Evolutionary conservation across 2,329 filamentous ascomycete species (phyloP), one percentile per base, ranked within the genome.

Genomic region (Rutstroemia sp.): DNA sequence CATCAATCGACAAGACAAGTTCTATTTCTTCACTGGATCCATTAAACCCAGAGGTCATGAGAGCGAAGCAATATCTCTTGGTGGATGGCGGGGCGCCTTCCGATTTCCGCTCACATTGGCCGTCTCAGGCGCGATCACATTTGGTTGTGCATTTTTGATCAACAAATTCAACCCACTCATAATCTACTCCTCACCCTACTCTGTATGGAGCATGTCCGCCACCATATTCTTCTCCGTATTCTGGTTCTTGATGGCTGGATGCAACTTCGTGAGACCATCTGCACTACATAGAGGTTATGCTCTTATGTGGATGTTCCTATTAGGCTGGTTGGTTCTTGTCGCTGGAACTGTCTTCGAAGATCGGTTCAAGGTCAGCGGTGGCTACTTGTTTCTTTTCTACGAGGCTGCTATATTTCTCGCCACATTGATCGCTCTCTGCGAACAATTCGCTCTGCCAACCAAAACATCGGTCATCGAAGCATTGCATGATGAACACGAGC

Each of bases 141-240:
- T 95, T 23, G 88, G 82, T 0, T 77, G 90, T 18, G 87, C 88
- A 1, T 88, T 88, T 63, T 72, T 97, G 52, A 66, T 95, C 44
- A 81, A 82, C 39, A 95, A 94, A 71, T 74, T 92, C 68, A 97
- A 97, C 67, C 91, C 92, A 1, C 81, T 90, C 65, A 90, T 97
- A 65, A 77, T 94, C n/a, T 94, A 96, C 73, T 92, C 90, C 72
- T 95, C 88, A 65, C 80, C 85, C 49, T 97, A 94, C 69, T 79
- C 88, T 5, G 87, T 96, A 1, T 95, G 91, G 90, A 82, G 83
- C 27, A 95, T 95, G 86, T 88, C 91, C 74, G 68, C 92, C 0
- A 88, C 88, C 0, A 77, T 90, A 0, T 96, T 91, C 77, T 83
- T 94, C 66, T 85, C 87, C 58, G 71, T 86, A 19, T 85, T 90